phyloP scores from a whole-genome alignment of 139 green algal species.

The Asterochloris sp. region DNA sequence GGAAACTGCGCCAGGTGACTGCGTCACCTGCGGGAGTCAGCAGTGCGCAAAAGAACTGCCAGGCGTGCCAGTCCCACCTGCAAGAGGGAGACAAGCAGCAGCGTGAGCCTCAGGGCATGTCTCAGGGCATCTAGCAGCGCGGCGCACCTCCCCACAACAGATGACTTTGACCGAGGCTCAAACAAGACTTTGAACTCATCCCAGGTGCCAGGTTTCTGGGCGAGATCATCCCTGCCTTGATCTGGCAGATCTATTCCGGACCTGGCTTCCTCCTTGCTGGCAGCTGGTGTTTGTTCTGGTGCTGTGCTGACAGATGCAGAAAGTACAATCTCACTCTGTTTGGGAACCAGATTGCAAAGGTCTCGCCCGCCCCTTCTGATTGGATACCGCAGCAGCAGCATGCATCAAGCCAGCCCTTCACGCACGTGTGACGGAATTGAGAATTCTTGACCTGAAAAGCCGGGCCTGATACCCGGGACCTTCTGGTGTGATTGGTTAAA shows the following conservation, averaged over 20 bases:
- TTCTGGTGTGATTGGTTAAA: not conserved
- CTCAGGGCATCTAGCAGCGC: not conserved
- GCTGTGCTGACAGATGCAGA: not conserved
- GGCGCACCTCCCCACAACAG: conserved; percentile 5
- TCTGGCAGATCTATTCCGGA: not conserved
- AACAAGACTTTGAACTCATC: conserved; percentile 7
- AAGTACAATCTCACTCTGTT: too few relatives aligned
- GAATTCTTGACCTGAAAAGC: too few relatives aligned
- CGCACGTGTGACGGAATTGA: too few relatives aligned
- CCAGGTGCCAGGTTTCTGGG: not conserved
- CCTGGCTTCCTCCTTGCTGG: not conserved
- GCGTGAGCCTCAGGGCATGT: not conserved
- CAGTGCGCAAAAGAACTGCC: conserved; percentile 5
- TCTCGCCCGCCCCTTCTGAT: too few relatives aligned
- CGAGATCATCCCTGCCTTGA: not conserved
- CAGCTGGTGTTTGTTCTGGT: not conserved
- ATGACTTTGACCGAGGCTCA: not conserved
- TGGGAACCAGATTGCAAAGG: not conserved
- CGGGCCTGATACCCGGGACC: too few relatives aligned
- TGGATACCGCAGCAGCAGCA: too few relatives aligned
- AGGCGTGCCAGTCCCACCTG: conserved; percentile 14
- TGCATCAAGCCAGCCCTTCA: too few relatives aligned
- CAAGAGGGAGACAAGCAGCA: not conserved
- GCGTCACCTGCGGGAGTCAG: conserved; percentile 1
- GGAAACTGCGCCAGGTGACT: not conserved